Percentiles rank a stretch among this genome's conserved stretches.
These are phyloP conservation scores for Mariannaea sp. DNA, from an alignment of 2,329 filamentous ascomycete species.

Conservation along the genomic window DNA sequence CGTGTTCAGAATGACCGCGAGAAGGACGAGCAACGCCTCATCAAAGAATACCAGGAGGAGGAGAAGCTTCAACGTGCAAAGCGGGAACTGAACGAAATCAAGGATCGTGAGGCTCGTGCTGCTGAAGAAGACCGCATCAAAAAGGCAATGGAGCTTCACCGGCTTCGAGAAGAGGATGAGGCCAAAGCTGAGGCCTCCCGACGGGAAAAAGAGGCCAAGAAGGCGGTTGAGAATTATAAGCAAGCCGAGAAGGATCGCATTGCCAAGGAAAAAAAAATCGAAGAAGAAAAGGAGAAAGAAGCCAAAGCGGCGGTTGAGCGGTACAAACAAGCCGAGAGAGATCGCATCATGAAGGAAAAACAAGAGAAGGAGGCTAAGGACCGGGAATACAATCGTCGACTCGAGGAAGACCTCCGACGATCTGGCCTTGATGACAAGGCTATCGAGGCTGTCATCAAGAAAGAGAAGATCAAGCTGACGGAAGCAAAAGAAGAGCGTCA, in stretches of 20 bases:
- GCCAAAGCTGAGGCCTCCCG: slow-evolving; percentile 40
- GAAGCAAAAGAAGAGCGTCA: slow-evolving; percentile 16
- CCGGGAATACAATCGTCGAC: slow-evolving; percentile 57
- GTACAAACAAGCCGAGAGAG: slow-evolving; percentile 55
- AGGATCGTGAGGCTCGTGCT: slow-evolving; percentile 50
- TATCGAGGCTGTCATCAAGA: slow-evolving; percentile 63
- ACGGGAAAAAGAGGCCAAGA: slow-evolving; percentile 53
- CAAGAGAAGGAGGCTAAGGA: slow-evolving; percentile 50
- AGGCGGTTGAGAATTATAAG: slow-evolving; percentile 58
- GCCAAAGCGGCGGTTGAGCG: slow-evolving; percentile 56
- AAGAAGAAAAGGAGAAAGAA: slow-evolving; percentile 55
- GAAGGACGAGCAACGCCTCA: slow-evolving; percentile 42
- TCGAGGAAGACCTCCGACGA: slow-evolving; percentile 62
- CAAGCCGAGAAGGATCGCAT: slow-evolving; percentile 50
- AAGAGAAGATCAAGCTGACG: slow-evolving; percentile 54
- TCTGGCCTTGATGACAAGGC: slow-evolving; percentile 63
- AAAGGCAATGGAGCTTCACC: slow-evolving; percentile 55
- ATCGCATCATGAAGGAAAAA: slow-evolving; percentile 50
- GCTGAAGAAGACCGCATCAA: slow-evolving; percentile 57
- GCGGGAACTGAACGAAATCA: slow-evolving; percentile 54
- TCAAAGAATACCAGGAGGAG: slow-evolving; percentile 50
- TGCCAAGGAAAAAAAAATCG: slow-evolving; percentile 53
- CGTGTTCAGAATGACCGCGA: slow-evolving; percentile 38
- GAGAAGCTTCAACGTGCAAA: slow-evolving; percentile 57
- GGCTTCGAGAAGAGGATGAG: slow-evolving; percentile 54